These are phyloP conservation scores for Tulasnella sp. DNA, from an alignment of 768 basidiomycete genomes.

Conservation along the genomic window DNA sequence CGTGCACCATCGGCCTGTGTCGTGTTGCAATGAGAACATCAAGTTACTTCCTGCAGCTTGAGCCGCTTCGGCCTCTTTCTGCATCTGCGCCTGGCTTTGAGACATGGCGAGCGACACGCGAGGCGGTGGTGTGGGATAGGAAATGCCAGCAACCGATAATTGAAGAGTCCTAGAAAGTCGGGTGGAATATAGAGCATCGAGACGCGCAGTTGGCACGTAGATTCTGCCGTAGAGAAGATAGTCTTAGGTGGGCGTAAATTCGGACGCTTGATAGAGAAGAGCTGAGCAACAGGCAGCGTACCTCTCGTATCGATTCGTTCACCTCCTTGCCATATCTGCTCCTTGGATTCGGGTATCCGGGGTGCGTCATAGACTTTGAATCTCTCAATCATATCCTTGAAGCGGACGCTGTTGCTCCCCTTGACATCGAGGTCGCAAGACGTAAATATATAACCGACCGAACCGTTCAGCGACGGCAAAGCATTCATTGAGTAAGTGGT, in stretches of 20 bases:
- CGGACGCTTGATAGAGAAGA: too few species aligned
- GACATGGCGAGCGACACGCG: conserved; percentile 8
- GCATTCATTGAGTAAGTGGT: conserved; percentile 90
- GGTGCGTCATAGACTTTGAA: conserved; percentile 81
- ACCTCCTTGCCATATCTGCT: conserved; percentile 75
- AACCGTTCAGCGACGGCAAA: conserved; percentile 85
- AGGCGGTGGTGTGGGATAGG: conserved; percentile 34
- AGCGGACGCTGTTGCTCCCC: conserved; percentile 56
- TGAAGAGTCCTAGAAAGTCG: conserved; percentile 71
- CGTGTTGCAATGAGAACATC: conserved; percentile 83
- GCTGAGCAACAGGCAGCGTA: conserved; percentile 28
- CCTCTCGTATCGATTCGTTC: conserved; percentile 67
- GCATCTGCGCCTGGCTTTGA: conserved; percentile 16
- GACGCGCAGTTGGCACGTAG: conserved; percentile 76
- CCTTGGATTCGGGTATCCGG: conserved; percentile 61
- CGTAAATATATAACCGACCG: conserved; percentile 86
- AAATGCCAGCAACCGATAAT: conserved; percentile 74
- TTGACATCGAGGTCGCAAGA: conserved; percentile 71
- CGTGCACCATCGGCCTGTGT: conserved; percentile 82
- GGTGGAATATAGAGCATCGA: conserved; percentile 84
- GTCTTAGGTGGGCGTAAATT: conserved; percentile 38
- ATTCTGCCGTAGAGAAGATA: conserved; percentile 89
- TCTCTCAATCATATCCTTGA: conserved; percentile 84
- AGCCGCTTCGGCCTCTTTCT: conserved; percentile 12
- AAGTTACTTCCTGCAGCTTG: conserved; percentile 30